Conservation (phyloP, 257 asterid species). For the Przewalskia tangutica region DNA sequence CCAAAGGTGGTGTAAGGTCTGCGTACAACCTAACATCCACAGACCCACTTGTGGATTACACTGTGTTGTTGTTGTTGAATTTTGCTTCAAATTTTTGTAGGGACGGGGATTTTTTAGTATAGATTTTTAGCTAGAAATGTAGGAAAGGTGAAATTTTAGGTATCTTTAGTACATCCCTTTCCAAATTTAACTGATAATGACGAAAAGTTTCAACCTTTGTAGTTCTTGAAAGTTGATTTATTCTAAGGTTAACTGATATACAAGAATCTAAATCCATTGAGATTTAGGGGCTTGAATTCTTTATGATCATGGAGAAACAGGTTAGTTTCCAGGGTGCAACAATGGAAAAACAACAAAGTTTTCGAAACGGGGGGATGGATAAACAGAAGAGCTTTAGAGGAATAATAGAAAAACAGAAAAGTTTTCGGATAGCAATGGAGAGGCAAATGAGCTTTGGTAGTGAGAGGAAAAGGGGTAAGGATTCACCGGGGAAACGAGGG, state of each 20-base stretch:
- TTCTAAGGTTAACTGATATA: background rate
- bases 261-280: background rate
- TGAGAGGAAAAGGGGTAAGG: constrained; percentile 67
- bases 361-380: constrained; percentile 48
- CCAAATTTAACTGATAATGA: constrained; percentile 16
- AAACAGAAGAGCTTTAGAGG: constrained; percentile 84
- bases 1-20: too few species aligned
- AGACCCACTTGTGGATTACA: too few species aligned
- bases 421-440: constrained; percentile 90
- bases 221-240: constrained; percentile 1
- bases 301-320: constrained; percentile 50
- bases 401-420: constrained; percentile 88
- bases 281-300: background rate
- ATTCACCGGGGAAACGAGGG: constrained; percentile 95
- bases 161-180: background rate
- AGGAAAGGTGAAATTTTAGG: background rate
- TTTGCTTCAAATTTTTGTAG: background rate
- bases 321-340: constrained; percentile 34
- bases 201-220: constrained; percentile 12
- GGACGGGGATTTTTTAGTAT: background rate
- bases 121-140: background rate
- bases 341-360: constrained; percentile 66
- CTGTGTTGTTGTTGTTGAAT: background rate
- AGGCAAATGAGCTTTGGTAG: constrained; percentile 75
- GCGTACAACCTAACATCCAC: background rate